Conservation (phyloP, 208 protist genomes). For the Leishmania martiniquensis region DNA sequence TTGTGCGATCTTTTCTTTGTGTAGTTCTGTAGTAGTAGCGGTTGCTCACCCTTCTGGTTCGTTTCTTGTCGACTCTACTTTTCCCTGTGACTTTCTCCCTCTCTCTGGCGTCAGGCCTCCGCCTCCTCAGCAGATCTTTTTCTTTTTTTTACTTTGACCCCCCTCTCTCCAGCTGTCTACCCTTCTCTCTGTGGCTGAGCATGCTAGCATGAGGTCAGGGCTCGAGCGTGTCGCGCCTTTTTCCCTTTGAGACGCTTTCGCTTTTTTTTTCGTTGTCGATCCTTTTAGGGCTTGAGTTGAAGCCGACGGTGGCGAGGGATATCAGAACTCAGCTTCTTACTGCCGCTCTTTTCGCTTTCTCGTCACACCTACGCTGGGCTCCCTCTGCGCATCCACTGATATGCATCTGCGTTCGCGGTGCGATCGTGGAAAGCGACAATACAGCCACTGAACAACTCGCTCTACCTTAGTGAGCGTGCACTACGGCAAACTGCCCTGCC, state of each 20-base stretch:
- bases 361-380: not conserved
- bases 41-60: not conserved
- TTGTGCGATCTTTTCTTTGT: not conserved
- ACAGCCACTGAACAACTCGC: not conserved
- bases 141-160: constrained; percentile 1
- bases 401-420: not conserved
- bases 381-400: not conserved
- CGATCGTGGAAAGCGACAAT: not conserved
- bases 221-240: not conserved
- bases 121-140: not conserved
- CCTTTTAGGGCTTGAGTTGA: constrained; percentile 34
- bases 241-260: constrained; percentile 14
- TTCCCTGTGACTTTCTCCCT: not conserved
- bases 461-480: constrained; percentile 1
- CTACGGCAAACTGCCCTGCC: not conserved
- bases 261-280: not conserved
- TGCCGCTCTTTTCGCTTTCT: not conserved
- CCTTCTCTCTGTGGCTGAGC: not conserved
- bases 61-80: not conserved
- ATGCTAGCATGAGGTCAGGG: constrained; percentile 4
- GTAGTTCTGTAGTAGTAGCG: not conserved
- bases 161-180: not conserved
- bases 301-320: constrained; percentile 30
- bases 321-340: not conserved
- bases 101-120: not conserved